Evolutionary conservation across 2,329 filamentous ascomycete species (phyloP), one percentile per base, ranked within the genome.

Genomic region (Colletotrichum sp.): DNA sequence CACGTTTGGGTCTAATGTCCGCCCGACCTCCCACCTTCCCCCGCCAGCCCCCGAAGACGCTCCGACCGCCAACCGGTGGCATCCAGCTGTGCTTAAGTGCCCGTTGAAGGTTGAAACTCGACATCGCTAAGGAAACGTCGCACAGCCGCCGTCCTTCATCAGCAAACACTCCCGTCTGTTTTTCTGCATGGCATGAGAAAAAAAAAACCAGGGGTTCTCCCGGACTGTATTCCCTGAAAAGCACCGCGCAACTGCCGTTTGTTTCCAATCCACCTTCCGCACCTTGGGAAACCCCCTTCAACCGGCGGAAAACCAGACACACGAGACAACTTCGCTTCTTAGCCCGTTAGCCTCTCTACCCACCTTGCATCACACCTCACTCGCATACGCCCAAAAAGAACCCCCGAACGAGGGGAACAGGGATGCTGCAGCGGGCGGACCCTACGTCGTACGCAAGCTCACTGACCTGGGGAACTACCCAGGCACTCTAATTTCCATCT

Each of bases 1-100:
- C 39, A 28, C 30, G 39, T 68, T 72, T 68, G 73, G 68, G 21
- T 28, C 70, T 60, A 76, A 59, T 69, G 70, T 73, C 59, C 73
- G 70, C 44, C 59, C 60, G 44, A 49, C 39, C 63, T 52, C 21
- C 26, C 65, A 49, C 28, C 34, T 21, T 26, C 59, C 49, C 21
- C 52, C 67, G 26, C 18, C 10, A 18, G 18, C 26, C 16, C 55
- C 72, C 60, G 72, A 55, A 66, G 57, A 39, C 39, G 71, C 71
- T 13, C 71, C 68, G 68, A 75, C 62, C 28, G 30, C 39, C 15
- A 39, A 30, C 28, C 24, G 59, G 44, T 52, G 44, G 44, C 44
- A 52, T 30, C 55, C 21, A 59, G 55, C 52, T 57, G 55, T 59
- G 55, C 24, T 24, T 21, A 59, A 59, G 44, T 49, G 32, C 10